Percentiles rank a stretch among this genome's conserved stretches.
phyloP scores from a whole-genome alignment of 495 filamentous ascomycete species.

The Bombardia bombarda region DNA sequence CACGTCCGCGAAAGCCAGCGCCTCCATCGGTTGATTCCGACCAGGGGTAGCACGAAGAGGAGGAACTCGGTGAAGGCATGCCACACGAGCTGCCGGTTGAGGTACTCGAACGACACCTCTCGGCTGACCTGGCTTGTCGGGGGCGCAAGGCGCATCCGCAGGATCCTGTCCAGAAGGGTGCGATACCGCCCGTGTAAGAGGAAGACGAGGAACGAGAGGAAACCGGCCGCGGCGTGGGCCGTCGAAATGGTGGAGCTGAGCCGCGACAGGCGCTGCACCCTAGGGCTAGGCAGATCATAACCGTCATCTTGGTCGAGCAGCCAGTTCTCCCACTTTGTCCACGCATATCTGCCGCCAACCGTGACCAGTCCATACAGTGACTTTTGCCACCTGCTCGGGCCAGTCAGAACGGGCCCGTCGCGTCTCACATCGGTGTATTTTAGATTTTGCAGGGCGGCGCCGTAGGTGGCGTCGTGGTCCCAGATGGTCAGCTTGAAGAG shows the following conservation, averaged over 20 bases:
- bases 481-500: slow-evolving; percentile 94
- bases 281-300: slow-evolving; percentile 48
- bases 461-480: slow-evolving; percentile 93
- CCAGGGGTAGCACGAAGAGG: slow-evolving; percentile 86
- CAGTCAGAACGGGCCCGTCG: slow-evolving; percentile 48
- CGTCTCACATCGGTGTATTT: slow-evolving; percentile 79
- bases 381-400: slow-evolving; percentile 71
- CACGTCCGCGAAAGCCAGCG: slow-evolving; percentile 79
- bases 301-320: slow-evolving; percentile 65
- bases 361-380: slow-evolving; percentile 73
- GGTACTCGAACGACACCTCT: slow-evolving; percentile 93
- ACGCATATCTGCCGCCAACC: slow-evolving; percentile 79
- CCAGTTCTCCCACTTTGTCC: slow-evolving; percentile 87
- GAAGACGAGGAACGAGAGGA: slow-evolving; percentile 82
- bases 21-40: slow-evolving; percentile 88
- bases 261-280: slow-evolving; percentile 51
- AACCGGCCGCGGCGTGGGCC: slow-evolving; percentile 68
- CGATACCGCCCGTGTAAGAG: slow-evolving; percentile 84
- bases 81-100: slow-evolving; percentile 97
- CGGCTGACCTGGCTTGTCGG: slow-evolving; percentile 73
- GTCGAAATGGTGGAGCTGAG: slow-evolving; percentile 63
- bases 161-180: slow-evolving; percentile 78
- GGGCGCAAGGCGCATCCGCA: slow-evolving; percentile 79
- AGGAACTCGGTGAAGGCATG: slow-evolving; percentile 98
- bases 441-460: slow-evolving; percentile 84